These are phyloP conservation scores for Byssochlamys sp. DNA, from an alignment of 2,329 filamentous ascomycete genomes.

Conservation along the genomic window DNA sequence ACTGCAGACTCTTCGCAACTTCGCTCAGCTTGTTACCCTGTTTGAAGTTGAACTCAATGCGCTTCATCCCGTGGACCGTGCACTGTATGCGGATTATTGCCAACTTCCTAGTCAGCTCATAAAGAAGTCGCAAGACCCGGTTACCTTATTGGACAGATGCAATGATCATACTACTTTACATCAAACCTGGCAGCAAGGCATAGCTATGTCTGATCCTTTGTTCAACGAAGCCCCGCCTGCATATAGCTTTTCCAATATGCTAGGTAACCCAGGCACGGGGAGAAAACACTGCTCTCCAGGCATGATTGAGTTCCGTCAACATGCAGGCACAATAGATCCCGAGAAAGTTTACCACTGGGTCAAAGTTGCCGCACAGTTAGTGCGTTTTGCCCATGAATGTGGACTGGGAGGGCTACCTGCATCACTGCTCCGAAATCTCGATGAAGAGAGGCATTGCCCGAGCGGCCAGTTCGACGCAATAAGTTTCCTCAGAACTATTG, in stretches of 20 bases:
- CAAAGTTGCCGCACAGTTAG: slow-evolving; percentile 11
- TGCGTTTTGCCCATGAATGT: slow-evolving; percentile 6
- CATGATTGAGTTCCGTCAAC: slow-evolving; percentile 24
- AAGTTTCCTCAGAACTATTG: slow-evolving; percentile 2
- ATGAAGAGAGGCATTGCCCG: background rate
- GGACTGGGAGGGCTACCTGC: slow-evolving; percentile 3
- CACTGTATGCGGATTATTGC: slow-evolving; percentile 2
- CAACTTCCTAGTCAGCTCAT: slow-evolving; percentile 2
- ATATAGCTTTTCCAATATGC: slow-evolving; percentile 1
- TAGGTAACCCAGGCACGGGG: background rate
- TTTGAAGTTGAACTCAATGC: slow-evolving; percentile 16
- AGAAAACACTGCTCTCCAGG: background rate
- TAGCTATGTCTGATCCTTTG: background rate
- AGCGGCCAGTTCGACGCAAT: background rate
- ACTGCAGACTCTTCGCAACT: slow-evolving; percentile 15
- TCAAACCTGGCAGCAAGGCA: slow-evolving; percentile 5
- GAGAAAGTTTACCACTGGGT: slow-evolving; percentile 18
- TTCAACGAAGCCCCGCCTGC: background rate
- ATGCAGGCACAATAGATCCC: slow-evolving; percentile 13
- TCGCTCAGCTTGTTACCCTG: slow-evolving; percentile 14
- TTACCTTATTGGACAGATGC: slow-evolving; percentile 3
- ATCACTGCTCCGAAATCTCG: background rate
- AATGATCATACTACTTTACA: slow-evolving; percentile 1
- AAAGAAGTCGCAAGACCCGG: background rate
- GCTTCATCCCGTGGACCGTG: slow-evolving; percentile 12